Conservation (phyloP, 1,139 yeast species). For the Scheffersomyces illinoinensis region DNA sequence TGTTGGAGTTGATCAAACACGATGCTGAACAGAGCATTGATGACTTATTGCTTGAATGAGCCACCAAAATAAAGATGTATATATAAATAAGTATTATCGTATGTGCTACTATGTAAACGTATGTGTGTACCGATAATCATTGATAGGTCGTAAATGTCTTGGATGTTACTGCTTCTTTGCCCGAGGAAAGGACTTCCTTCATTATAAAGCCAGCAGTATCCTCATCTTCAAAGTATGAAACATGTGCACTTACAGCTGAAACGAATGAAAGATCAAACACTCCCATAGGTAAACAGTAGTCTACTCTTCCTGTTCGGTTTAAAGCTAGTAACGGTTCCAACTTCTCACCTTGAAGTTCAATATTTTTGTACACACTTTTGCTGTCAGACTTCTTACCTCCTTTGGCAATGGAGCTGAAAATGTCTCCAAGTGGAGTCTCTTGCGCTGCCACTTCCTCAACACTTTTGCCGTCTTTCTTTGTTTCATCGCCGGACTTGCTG, state of each 20-base stretch:
- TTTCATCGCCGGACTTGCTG: conserved; percentile 19
- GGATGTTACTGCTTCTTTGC: conserved; percentile 19
- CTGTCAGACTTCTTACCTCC: conserved; percentile 14
- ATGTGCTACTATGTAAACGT: neutral
- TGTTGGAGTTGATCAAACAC: conserved; percentile 80
- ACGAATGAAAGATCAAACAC: conserved; percentile 76
- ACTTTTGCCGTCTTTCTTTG: conserved; percentile 12
- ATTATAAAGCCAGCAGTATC: conserved; percentile 82
- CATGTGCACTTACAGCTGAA: conserved; percentile 83
- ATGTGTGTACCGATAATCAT: neutral
- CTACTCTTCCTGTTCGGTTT: conserved; percentile 76
- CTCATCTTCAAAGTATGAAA: conserved; percentile 83
- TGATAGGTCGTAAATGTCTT: conserved; percentile 26
- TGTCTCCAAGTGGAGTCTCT: conserved; percentile 50
- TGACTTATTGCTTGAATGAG: conserved; percentile 43
- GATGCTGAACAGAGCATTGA: conserved; percentile 83
- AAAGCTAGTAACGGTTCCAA: conserved; percentile 39
- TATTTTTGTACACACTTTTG: conserved; percentile 20
- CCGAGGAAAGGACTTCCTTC: conserved; percentile 44
- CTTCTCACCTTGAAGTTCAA: conserved; percentile 26
- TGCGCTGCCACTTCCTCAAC: conserved; percentile 24
- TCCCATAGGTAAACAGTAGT: conserved; percentile 78
- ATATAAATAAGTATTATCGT: neutral
- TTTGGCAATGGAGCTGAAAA: conserved; percentile 27
- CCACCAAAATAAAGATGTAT: neutral